phyloP scores from a whole-genome alignment of 225 moss, liverwort and hornwort genomes.

The Thuidium tamariscinum region DNA sequence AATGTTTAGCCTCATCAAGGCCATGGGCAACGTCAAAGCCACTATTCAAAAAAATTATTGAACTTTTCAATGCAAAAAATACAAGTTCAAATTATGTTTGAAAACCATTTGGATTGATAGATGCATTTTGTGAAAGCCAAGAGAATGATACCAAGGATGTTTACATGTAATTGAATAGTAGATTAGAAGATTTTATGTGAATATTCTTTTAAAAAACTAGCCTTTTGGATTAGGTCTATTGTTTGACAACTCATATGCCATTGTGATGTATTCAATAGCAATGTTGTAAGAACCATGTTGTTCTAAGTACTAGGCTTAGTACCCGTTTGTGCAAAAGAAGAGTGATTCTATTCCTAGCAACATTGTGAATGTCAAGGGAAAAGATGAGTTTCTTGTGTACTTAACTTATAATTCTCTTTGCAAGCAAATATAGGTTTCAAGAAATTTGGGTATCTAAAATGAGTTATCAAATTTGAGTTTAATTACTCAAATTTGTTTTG shows the following conservation, averaged over 20 bases:
- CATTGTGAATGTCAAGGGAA: not conserved
- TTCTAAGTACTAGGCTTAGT: not conserved
- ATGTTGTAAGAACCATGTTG: not conserved
- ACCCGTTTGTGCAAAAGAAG: not conserved
- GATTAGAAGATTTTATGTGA: not conserved
- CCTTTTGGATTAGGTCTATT: fast-evolving
- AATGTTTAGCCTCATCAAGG: no score
- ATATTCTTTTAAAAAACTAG: fast-evolving
- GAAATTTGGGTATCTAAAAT: not conserved
- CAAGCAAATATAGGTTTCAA: fast-evolving
- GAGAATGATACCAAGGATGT: not conserved
- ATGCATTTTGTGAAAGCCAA: no score
- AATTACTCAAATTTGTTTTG: not conserved
- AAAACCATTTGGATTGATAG: no score
- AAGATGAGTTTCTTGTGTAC: not conserved
- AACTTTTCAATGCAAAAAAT: no score
- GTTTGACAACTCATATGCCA: not conserved
- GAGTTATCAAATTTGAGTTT: not conserved
- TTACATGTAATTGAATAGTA: not conserved
- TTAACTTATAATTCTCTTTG: not conserved
- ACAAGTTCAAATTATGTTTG: no score
- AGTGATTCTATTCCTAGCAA: not conserved
- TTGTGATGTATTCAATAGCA: not conserved
- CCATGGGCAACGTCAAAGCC: no score
- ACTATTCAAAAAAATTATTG: no score